Conservation (phyloP, 495 filamentous ascomycete genomes). For the Daldinia concentrica region DNA sequence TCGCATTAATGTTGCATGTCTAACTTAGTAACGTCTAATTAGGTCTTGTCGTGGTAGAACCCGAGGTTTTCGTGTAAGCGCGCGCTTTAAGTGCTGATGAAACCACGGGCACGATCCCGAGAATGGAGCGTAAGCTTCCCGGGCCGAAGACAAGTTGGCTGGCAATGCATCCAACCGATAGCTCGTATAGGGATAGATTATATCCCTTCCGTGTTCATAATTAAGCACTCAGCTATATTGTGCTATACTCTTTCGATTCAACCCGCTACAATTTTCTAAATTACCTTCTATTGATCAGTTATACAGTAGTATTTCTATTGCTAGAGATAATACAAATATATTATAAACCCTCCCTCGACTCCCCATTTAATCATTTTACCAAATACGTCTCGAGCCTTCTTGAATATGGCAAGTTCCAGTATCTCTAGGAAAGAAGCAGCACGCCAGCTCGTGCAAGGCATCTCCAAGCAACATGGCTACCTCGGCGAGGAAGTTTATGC, state of each 20-base stretch:
- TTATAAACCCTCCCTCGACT: no score
- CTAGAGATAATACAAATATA: neutral
- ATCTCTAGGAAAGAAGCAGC: neutral
- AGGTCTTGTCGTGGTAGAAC: neutral
- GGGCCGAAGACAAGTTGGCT: neutral
- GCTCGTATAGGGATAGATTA: neutral
- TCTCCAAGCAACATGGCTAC: constrained; percentile 29
- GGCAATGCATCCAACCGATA: neutral
- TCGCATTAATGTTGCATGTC: neutral
- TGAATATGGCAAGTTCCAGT: neutral
- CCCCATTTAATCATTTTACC: neutral
- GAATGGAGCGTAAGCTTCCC: neutral
- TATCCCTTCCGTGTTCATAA: neutral
- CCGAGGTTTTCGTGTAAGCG: neutral
- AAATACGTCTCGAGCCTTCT: neutral
- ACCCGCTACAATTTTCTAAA: no score
- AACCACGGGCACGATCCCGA: neutral
- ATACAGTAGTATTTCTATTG: no score
- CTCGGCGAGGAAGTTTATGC: constrained; percentile 13
- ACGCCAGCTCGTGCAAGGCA: constrained; percentile 19
- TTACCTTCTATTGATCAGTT: no score
- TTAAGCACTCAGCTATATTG: no score
- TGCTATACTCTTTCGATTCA: no score
- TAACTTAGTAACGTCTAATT: neutral
- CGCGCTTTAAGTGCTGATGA: neutral